Conservation (phyloP, 2,329 filamentous ascomycete genomes). For the Diaporthe eres region DNA sequence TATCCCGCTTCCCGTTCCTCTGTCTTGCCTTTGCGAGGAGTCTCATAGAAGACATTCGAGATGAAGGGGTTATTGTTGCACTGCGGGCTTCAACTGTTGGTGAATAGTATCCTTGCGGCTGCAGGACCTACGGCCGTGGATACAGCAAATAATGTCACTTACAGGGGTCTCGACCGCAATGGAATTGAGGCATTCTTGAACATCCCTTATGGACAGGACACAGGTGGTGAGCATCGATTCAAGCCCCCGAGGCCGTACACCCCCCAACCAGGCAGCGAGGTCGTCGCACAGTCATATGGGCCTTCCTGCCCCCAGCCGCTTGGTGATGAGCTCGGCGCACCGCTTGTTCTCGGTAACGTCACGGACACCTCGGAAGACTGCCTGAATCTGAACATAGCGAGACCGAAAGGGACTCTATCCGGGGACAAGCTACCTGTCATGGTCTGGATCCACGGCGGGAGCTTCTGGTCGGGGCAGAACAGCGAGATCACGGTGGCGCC, state of each 20-base stretch:
- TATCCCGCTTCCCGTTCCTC: neutral
- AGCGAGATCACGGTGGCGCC: conserved; percentile 50
- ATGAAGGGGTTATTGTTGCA: conserved; percentile 19
- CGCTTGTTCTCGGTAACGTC: conserved; percentile 22
- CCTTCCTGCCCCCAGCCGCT: conserved; percentile 60
- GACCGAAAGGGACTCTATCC: conserved; percentile 15
- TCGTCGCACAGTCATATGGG: conserved; percentile 57
- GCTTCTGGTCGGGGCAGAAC: conserved; percentile 43
- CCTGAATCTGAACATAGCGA: conserved; percentile 37
- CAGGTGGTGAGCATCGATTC: conserved; percentile 60
- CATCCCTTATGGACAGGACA: conserved; percentile 63
- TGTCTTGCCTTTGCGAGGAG: neutral
- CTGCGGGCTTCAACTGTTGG: conserved; percentile 1
- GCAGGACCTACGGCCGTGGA: conserved; percentile 20
- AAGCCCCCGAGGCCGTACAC: conserved; percentile 57
- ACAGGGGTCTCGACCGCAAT: conserved; percentile 58
- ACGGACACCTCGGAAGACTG: conserved; percentile 40
- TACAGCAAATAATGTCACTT: conserved; percentile 51
- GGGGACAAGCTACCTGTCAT: conserved; percentile 48
- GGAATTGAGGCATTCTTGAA: conserved; percentile 62
- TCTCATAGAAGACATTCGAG: neutral
- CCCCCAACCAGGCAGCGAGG: conserved; percentile 49
- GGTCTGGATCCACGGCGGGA: conserved; percentile 47
- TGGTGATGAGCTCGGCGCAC: conserved; percentile 48
- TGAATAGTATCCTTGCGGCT: neutral